Percentiles rank a stretch among this genome's conserved stretches.
Evolutionary conservation across 441 rosid genomes (phyloP).

Genomic region (Theobroma grandiflorum): DNA sequence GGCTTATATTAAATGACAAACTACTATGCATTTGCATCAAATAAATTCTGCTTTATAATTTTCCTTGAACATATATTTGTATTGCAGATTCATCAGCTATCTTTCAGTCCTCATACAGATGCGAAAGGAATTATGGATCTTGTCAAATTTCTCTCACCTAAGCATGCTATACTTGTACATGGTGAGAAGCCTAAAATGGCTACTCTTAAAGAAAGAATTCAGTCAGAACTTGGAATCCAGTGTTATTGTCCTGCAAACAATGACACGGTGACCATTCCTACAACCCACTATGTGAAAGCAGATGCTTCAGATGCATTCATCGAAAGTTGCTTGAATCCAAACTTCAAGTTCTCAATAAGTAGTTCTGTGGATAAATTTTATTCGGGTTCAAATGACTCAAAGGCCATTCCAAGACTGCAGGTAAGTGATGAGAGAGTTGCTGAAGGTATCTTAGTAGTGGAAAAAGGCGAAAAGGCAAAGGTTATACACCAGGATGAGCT

Average conservation of each 20-base stretch:
- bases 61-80: slow-evolving; percentile 10
- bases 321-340: slow-evolving; percentile 66
- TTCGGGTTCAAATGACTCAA: slow-evolving; percentile 32
- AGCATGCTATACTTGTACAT: slow-evolving; percentile 83
- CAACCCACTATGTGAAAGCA: slow-evolving; percentile 65
- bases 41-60: background rate
- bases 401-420: slow-evolving; percentile 34
- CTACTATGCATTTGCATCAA: background rate
- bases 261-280: slow-evolving; percentile 71
- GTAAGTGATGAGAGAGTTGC: slow-evolving; percentile 69
- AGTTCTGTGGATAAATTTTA: slow-evolving; percentile 37
- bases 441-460: slow-evolving; percentile 67
- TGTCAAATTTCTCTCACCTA: slow-evolving; percentile 79
- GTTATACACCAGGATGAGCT: slow-evolving; percentile 87
- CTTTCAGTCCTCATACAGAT: slow-evolving; percentile 97
- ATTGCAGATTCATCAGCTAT: slow-evolving; percentile 85
- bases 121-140: slow-evolving; percentile 95
- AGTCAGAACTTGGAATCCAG: slow-evolving; percentile 72
- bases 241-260: slow-evolving; percentile 81
- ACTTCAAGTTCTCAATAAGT: slow-evolving; percentile 60
- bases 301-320: slow-evolving; percentile 70
- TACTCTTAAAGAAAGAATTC: slow-evolving; percentile 68
- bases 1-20: background rate
- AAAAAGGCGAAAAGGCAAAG: slow-evolving; percentile 62
- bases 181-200: slow-evolving; percentile 95